These are phyloP conservation scores for Ophioceras dolichostomum DNA, from an alignment of 2,329 filamentous ascomycete species.

Conservation along the genomic window DNA sequence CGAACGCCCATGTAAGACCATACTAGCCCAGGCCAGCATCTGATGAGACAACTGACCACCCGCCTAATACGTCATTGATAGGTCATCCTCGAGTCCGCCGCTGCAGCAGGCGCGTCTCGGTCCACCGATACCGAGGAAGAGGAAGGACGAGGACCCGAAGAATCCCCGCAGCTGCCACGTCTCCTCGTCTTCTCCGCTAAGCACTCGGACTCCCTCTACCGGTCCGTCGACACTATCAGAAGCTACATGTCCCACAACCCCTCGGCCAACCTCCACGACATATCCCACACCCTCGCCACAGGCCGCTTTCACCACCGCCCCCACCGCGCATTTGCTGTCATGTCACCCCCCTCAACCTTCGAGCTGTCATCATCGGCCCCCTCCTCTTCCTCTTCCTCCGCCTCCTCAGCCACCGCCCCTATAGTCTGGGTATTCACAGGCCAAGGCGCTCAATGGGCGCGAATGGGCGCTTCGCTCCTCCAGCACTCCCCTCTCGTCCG, in stretches of 20 bases:
- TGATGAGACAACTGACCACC: no score
- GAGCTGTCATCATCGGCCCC: background rate
- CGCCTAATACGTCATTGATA: no score
- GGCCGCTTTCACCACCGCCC: constrained; percentile 7
- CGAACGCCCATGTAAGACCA: constrained; percentile 19
- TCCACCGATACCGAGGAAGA: background rate
- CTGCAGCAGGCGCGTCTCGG: background rate
- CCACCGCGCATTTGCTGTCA: constrained; percentile 9
- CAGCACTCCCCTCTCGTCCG: background rate
- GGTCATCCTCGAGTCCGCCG: constrained; percentile 2
- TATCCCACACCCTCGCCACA: constrained; percentile 9
- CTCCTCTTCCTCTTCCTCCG: background rate
- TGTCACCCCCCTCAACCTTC: no score
- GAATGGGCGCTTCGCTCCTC: constrained; percentile 18
- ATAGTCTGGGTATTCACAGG: constrained; percentile 18
- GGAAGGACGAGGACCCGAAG: background rate
- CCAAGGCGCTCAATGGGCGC: constrained; percentile 19
- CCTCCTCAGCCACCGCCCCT: no score
- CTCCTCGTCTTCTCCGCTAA: constrained; percentile 7
- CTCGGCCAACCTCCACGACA: constrained; percentile 6
- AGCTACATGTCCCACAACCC: constrained; percentile 1
- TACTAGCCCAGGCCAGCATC: no score
- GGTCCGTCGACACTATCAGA: background rate
- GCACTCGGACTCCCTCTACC: background rate
- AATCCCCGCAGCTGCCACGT: background rate